These are phyloP conservation scores for Excoecaria agallocha DNA, from an alignment of 345 rosid genomes.

Conservation along the genomic window DNA sequence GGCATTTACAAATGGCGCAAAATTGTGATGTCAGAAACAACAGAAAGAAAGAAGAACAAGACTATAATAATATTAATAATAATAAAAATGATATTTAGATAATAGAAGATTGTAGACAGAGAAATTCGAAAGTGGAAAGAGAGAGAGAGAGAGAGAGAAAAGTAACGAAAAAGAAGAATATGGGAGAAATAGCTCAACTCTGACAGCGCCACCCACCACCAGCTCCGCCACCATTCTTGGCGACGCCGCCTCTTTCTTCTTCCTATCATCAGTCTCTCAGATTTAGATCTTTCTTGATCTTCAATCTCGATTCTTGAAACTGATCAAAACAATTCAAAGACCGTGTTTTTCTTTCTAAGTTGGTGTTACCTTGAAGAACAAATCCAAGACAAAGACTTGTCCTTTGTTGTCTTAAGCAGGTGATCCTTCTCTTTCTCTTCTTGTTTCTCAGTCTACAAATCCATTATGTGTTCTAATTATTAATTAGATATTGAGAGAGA, in stretches of 20 bases:
- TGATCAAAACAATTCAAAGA: too few relatives aligned
- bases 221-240: slow-evolving; percentile 18
- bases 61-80: too few relatives aligned
- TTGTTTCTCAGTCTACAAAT: too few relatives aligned
- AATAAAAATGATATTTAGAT: neutral
- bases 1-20: too few relatives aligned
- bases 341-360: too few relatives aligned
- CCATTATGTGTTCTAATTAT: too few relatives aligned
- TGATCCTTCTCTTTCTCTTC: too few relatives aligned
- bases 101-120: slow-evolving; percentile 8
- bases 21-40: neutral
- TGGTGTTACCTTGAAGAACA: too few relatives aligned
- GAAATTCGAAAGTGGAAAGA: slow-evolving; percentile 13
- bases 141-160: slow-evolving; percentile 1
- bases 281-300: neutral
- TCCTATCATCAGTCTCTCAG: neutral
- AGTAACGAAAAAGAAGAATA: neutral
- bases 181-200: slow-evolving; percentile 1
- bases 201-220: slow-evolving; percentile 17
- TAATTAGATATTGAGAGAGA: neutral
- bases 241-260: slow-evolving; percentile 20
- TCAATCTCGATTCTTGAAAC: neutral
- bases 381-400: too few relatives aligned
- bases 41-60: neutral
- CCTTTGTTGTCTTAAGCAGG: too few relatives aligned